Evolutionary conservation across 2,329 filamentous ascomycete species (phyloP), one percentile per base, ranked within the genome.

Genomic region (Cercospora brassicicola): DNA sequence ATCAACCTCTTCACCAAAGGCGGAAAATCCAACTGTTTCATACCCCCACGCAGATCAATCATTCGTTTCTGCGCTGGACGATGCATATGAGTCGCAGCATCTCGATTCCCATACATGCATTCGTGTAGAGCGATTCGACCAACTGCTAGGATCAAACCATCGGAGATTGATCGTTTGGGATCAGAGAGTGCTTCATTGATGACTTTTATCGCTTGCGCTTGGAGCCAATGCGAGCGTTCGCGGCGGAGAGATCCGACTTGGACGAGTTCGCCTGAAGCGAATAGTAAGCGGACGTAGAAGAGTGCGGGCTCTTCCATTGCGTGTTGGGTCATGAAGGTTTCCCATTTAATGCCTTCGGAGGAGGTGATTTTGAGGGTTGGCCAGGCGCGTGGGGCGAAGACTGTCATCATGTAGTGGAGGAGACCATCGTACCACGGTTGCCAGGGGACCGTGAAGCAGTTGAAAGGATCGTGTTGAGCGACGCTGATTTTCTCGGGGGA

Each of bases 91-190:
- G 72, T 73, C 4, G 75, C 74, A 2, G 75, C 74, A 8, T 71
- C 64, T 30, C 72, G 69, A 67, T 78, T 73, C 11, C 77, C 76
- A 59, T 78, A 78, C 72, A 78, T 73, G 45, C 71, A 72, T 62
- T 78, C 77, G 62, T 78, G 75, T 2, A 78, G 66, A 9, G 76
- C 76, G 15, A 78, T 77, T 15, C 77, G 75, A 4, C 76, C 76
- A 2, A 78, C 74, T 3, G 76, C 76, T 3, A 77, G 65, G n/a
- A 76, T 76, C 6, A 76, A 62, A 4, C 71, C 72, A 39, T 75
- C 73, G 1, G 72, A 74, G 51, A 60, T 66, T n/a, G 66, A 67
- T 15, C 73, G 68, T 7, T 62, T 57, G 8, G 69, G 66, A 8
- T 73, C 69, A 4, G 31, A 26, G 10, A 76, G 67, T 3, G 73